These are phyloP conservation scores for Irpex lacteus DNA, from an alignment of 1,284 basidiomycete genomes.

Conservation along the genomic window DNA sequence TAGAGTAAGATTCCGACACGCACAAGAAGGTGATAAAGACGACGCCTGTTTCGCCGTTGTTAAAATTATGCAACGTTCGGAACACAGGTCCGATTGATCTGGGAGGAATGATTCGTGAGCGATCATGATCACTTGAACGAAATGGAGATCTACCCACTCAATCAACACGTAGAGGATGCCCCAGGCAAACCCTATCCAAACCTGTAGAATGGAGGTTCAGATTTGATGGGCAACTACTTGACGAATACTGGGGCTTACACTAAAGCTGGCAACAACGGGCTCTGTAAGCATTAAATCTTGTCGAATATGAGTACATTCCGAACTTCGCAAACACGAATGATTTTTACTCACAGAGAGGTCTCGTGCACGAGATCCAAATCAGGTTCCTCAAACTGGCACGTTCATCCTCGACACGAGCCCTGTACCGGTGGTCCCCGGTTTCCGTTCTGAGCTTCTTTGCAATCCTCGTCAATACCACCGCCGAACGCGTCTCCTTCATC, in stretches of 20 bases:
- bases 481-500: conserved; percentile 63
- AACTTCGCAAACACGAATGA: neutral
- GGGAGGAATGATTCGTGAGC: neutral
- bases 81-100: conserved; percentile 68
- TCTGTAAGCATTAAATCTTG: conserved; percentile 69
- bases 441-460: conserved; percentile 59
- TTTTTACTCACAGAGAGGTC: conserved; percentile 56
- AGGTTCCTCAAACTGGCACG: conserved; percentile 49
- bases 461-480: conserved; percentile 57
- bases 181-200: conserved; percentile 80
- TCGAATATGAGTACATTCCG: neutral
- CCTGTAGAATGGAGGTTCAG: conserved; percentile 29
- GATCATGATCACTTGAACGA: neutral
- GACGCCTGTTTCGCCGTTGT: conserved; percentile 59
- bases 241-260: conserved; percentile 39
- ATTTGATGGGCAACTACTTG: neutral
- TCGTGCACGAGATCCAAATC: conserved; percentile 65
- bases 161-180: conserved; percentile 73
- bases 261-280: conserved; percentile 73
- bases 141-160: conserved; percentile 39
- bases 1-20: conserved; percentile 17
- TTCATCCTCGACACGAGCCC: conserved; percentile 65
- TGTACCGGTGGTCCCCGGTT: conserved; percentile 58
- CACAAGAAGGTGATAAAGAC: conserved; percentile 61
- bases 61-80: conserved; percentile 61